These are phyloP conservation scores for Astrocystis sublimbata DNA, from an alignment of 495 filamentous ascomycete genomes.

Conservation along the genomic window DNA sequence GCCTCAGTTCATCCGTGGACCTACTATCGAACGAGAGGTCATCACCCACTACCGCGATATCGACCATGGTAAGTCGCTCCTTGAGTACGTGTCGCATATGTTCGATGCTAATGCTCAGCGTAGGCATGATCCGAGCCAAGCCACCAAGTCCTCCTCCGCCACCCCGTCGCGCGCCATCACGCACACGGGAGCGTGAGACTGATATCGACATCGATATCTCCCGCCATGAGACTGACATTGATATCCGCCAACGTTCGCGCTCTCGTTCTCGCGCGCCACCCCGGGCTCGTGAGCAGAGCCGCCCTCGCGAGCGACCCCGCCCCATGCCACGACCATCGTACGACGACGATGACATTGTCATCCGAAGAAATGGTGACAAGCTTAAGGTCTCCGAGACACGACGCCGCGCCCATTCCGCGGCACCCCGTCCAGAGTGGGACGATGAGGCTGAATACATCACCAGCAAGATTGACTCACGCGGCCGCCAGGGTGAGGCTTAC, in stretches of 20 bases:
- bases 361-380: conserved; percentile 61
- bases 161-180: conserved; percentile 29
- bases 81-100: not conserved
- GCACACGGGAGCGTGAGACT: conserved; percentile 41
- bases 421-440: conserved; percentile 42
- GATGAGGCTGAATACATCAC: conserved; percentile 71
- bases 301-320: conserved; percentile 38
- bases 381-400: conserved; percentile 49
- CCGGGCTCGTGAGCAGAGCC: no score
- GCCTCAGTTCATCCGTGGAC: conserved; percentile 59
- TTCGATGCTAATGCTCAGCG: conserved; percentile 18
- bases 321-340: conserved; percentile 31
- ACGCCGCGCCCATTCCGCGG: conserved; percentile 50
- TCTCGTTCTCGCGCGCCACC: no score
- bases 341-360: conserved; percentile 43
- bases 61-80: conserved; percentile 68
- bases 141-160: conserved; percentile 50
- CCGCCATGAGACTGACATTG: conserved; percentile 49
- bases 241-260: conserved; percentile 41
- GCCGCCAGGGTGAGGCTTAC: conserved; percentile 64
- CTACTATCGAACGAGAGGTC: conserved; percentile 75
- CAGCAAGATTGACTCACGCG: conserved; percentile 57
- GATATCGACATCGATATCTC: conserved; percentile 58
- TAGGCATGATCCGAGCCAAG: conserved; percentile 46
- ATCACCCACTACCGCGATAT: conserved; percentile 85